A percentile compares a stretch with the other conserved stretches of the same genome.
Evolutionary conservation across 352 stramenopile genomes (phyloP).

Genomic region (Pythium periplocum): DNA sequence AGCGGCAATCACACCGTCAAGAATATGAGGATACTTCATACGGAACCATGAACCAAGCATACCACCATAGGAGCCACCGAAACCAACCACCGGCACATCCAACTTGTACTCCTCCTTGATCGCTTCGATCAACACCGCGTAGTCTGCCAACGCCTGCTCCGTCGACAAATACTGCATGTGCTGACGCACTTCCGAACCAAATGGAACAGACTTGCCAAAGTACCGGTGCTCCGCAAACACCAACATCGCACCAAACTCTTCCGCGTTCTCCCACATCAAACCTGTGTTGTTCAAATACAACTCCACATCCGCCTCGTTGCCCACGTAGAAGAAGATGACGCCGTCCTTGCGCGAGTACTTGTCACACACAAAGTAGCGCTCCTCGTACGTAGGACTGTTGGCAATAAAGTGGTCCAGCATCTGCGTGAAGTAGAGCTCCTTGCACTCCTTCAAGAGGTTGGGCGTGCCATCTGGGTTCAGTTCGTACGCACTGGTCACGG

Average conservation of each 20-base stretch:
- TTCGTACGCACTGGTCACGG: constrained; percentile 16
- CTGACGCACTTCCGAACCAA: constrained; percentile 46
- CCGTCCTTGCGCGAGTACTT: constrained; percentile 54
- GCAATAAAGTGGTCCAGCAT: constrained; percentile 73
- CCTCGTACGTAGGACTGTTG: constrained; percentile 54
- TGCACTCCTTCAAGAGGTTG: constrained; percentile 51
- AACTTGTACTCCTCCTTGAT: constrained; percentile 43
- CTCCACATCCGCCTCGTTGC: constrained; percentile 94
- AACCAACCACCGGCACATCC: constrained; percentile 81
- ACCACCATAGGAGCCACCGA: constrained; percentile 91
- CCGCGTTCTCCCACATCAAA: constrained; percentile 95
- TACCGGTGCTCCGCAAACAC: constrained; percentile 97
- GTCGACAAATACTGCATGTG: constrained; percentile 74
- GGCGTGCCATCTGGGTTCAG: constrained; percentile 33
- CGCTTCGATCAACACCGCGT: constrained; percentile 52
- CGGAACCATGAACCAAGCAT: constrained; percentile 92
- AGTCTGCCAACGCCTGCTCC: constrained; percentile 90
- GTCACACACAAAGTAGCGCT: constrained; percentile 89
- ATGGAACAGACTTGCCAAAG: constrained; percentile 91
- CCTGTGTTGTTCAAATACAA: constrained; percentile 95
- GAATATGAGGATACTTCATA: constrained; percentile 89
- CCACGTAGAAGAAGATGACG: constrained; percentile 92
- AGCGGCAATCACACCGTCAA: constrained; percentile 89
- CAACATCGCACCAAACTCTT: constrained; percentile 86
- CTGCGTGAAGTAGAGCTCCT: constrained; percentile 72